Evolutionary conservation across 139 green algal species (phyloP).

Genomic region (Ettlia oleoabundans): DNA sequence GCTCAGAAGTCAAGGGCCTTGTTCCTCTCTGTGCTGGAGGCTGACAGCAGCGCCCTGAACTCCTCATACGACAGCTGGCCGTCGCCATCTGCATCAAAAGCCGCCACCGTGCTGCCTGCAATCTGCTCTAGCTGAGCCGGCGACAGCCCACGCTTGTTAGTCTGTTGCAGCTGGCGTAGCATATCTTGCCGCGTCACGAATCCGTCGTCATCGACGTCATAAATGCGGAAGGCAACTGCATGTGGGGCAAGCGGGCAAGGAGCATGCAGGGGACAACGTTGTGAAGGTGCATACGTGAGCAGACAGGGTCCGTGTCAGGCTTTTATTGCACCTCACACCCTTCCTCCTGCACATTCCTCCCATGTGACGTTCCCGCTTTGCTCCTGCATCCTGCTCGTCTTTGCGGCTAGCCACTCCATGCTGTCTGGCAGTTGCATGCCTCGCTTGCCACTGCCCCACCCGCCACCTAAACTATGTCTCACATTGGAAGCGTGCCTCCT

Average conservation of each 20-base stretch:
- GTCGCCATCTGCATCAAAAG: slow-evolving; percentile 46
- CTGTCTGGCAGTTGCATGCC: too few species aligned
- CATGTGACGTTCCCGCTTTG: too few species aligned
- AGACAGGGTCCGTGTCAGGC: too few species aligned
- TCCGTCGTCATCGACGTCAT: slow-evolving; percentile 49
- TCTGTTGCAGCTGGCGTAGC: slow-evolving; percentile 35
- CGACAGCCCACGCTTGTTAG: slow-evolving; percentile 38
- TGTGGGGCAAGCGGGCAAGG: too few species aligned
- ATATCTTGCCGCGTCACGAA: slow-evolving; percentile 48
- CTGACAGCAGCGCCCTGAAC: slow-evolving; percentile 40
- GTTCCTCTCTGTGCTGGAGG: slow-evolving; percentile 10
- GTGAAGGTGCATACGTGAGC: too few species aligned
- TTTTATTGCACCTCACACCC: too few species aligned
- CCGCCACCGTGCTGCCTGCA: slow-evolving; percentile 30
- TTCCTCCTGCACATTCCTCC: not conserved
- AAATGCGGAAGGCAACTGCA: slow-evolving; percentile 51
- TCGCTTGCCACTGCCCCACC: too few species aligned
- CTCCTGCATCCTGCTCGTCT: too few species aligned
- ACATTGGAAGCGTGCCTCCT: slow-evolving; percentile 38
- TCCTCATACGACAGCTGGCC: slow-evolving; percentile 35
- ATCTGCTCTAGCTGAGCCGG: slow-evolving; percentile 47
- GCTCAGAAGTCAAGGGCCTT: slow-evolving; percentile 24
- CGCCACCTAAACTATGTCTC: not conserved
- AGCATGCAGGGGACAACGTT: not conserved
- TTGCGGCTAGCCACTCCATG: too few species aligned